phyloP scores from a whole-genome alignment of 805 yeast genomes.

The Myxozyma mucilagina region DNA sequence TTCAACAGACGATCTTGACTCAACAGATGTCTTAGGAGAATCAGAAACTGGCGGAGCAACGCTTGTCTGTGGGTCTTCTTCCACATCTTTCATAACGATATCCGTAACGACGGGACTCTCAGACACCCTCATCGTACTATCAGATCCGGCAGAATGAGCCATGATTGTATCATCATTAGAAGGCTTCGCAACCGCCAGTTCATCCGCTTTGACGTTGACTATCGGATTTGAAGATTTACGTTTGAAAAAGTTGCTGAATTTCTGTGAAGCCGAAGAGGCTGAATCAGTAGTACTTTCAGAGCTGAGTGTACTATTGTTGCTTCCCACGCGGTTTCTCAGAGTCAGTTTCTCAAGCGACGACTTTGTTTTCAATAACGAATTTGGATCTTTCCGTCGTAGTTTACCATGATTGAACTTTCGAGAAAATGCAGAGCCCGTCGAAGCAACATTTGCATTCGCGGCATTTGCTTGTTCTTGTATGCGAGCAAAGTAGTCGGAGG shows the following conservation, averaged over 20 bases:
- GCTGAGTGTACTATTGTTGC: not conserved
- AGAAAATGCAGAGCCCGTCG: not conserved
- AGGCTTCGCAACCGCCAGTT: no score
- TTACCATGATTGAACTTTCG: not conserved
- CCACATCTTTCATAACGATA: no score
- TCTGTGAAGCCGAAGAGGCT: not conserved
- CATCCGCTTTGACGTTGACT: no score
- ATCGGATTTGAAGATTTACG: slow-evolving; percentile 1
- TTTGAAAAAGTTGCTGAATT: slow-evolving; percentile 11
- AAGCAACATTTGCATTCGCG: not conserved
- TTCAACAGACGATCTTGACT: no score
- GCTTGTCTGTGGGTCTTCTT: no score
- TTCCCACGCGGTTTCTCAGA: slow-evolving; percentile 2
- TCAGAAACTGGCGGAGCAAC: no score
- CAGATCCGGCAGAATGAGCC: no score
- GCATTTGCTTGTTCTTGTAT: not conserved
- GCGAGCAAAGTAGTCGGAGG: not conserved
- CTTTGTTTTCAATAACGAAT: slow-evolving; percentile 23
- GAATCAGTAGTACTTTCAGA: no score
- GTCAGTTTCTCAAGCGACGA: slow-evolving; percentile 28
- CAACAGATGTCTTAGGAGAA: no score
- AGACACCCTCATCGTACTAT: no score
- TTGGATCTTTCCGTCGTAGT: slow-evolving; percentile 15
- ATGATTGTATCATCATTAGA: no score
- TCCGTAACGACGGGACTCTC: no score